Evolutionary conservation across 2,329 filamentous ascomycete genomes (phyloP), one percentile per base, ranked within the genome.

Genomic region (Diaporthe australafricana): DNA sequence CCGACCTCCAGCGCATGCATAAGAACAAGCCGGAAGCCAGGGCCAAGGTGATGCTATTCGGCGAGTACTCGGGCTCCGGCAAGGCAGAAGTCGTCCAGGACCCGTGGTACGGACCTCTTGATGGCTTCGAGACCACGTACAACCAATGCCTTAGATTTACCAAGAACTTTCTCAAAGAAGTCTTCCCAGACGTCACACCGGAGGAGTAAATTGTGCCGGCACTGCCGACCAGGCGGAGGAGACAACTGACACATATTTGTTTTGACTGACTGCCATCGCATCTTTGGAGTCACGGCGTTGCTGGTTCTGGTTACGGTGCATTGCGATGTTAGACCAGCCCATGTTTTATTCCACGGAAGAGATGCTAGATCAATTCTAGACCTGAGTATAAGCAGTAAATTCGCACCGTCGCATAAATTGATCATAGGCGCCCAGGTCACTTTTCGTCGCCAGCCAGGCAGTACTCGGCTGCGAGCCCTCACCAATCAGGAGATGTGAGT

Each of bases 51-150:
- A 92, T 93, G 87, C 83, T 98, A 62, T 98, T 96, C 84, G 96
- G 96, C 40, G 93, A 95, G 78, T 91, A 86, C 77, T 95, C 93
- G 78, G 93, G 93, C 5, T 89, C 85, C 42, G 88, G 79, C 78
- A 89, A 83, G 76, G 86, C 88, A 25, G 93, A 98, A 84, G 88
- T 94, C 60, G 91, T 98, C 11, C 85, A 89, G 72, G 96, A 98
- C 81, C 96, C 96, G 17, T 99, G 98, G 83, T 98, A 98, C 81
- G 95, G 94, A n/a, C 94, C 90, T 16, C 84, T 86, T 5, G 89
- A 93, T 76, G 95, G 94, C 2, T 98, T 98, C 79, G 90, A 93
- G 77, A 89, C 88, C 78, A 94, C 95, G n/a, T 98, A 93, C 82
- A 90, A 96, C 83, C 95, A 98, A 86, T 92, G 92, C 74, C 84